A percentile compares a stretch with the other conserved stretches of the same genome.
phyloP scores from a whole-genome alignment of 129 eudicot genomes.

The Ambrosia trifida region DNA sequence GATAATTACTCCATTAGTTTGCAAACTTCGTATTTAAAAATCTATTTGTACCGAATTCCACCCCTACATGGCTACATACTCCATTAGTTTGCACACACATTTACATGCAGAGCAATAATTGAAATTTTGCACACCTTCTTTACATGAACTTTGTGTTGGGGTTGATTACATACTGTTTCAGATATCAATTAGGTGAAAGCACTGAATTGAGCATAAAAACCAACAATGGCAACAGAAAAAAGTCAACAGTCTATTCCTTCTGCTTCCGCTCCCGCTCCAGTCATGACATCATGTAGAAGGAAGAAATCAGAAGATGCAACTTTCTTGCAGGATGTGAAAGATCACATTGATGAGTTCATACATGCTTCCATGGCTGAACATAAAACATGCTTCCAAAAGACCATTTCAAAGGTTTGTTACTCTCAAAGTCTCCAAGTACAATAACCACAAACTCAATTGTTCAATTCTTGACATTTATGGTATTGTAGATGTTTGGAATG shows the following conservation, averaged over 20 bases:
- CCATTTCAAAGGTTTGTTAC: constrained; percentile 56
- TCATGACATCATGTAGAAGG: constrained; percentile 49
- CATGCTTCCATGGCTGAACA: constrained; percentile 79
- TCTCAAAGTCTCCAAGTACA: neutral
- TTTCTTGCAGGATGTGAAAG: constrained; percentile 66
- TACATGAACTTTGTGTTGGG: too few species aligned
- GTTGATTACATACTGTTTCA: too few species aligned
- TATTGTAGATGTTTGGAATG: constrained; percentile 75
- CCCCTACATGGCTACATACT: too few species aligned
- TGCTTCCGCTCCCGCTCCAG: constrained; percentile 30
- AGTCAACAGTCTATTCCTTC: constrained; percentile 28
- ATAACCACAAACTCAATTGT: neutral
- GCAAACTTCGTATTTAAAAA: too few species aligned
- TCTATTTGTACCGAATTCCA: too few species aligned
- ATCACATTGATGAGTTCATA: constrained; percentile 70
- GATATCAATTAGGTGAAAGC: neutral
- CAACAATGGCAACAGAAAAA: constrained; percentile 49
- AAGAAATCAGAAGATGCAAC: constrained; percentile 63
- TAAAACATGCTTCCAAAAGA: constrained; percentile 69
- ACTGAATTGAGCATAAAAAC: constrained; percentile 14
- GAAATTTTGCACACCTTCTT: too few species aligned
- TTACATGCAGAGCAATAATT: too few species aligned
- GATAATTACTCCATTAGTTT: too few species aligned
- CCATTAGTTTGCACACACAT: too few species aligned
- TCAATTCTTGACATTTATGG: neutral